Evolutionary conservation across 169 alveolate species (phyloP).

Genomic region (Plasmodium vinckei): DNA sequence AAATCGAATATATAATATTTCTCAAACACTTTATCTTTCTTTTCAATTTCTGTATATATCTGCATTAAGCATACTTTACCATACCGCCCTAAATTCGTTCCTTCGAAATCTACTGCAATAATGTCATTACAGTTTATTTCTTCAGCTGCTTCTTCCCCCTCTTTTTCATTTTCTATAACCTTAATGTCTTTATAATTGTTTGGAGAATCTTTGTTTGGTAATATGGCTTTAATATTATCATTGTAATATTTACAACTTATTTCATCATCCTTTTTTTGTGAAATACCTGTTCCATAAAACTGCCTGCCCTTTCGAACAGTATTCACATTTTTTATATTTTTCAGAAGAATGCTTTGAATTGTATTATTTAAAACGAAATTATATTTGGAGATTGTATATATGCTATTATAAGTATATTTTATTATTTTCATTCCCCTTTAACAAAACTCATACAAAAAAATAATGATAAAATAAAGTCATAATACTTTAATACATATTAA

Average conservation of each 20-base stretch:
- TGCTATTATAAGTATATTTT: not conserved
- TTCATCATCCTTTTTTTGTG: conserved; percentile 15
- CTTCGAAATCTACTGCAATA: conserved; percentile 82
- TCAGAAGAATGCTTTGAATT: conserved; percentile 3
- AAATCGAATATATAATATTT: conserved; percentile 48
- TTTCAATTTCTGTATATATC: conserved; percentile 42
- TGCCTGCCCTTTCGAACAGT: conserved; percentile 11
- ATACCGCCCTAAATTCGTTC: conserved; percentile 82
- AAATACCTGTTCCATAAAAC: conserved; percentile 31
- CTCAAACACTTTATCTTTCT: conserved; percentile 16
- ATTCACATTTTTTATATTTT: conserved; percentile 32
- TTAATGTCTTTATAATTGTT: conserved; percentile 44
- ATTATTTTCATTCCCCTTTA: conserved; percentile 1
- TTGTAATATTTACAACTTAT: conserved; percentile 1
- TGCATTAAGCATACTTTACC: conserved; percentile 81
- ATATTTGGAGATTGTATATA: conserved; percentile 15
- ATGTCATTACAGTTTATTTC: conserved; percentile 67
- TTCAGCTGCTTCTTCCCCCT: conserved; percentile 72
- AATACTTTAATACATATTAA: not conserved
- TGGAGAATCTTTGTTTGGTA: not conserved
- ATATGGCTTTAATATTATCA: not conserved
- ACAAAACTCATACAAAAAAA: not conserved
- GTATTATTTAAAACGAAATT: conserved; percentile 7
- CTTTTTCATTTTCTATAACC: conserved; percentile 68
- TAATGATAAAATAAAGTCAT: not conserved